Conservation (phyloP, 805 yeast species). For the Hanseniaspora pseudoguilliermondii region DNA sequence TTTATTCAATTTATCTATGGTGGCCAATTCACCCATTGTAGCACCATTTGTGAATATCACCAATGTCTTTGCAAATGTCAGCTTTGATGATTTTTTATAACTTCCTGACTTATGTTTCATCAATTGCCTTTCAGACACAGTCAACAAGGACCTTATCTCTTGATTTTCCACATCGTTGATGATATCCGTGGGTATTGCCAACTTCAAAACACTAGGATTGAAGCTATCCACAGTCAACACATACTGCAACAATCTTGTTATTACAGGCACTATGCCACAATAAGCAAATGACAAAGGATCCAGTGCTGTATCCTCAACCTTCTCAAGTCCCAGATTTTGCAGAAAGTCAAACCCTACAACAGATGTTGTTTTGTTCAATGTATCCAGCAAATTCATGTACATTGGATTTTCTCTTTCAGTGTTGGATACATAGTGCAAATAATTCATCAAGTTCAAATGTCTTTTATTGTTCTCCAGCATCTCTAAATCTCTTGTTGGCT, state of each 20-base stretch:
- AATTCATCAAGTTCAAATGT: not conserved
- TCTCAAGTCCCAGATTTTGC: not conserved
- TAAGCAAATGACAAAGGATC: constrained; percentile 40
- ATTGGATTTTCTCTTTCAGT: constrained; percentile 15
- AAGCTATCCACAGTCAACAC: not conserved
- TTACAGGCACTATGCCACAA: constrained; percentile 73
- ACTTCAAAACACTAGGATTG: constrained; percentile 3
- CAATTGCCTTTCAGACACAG: not conserved
- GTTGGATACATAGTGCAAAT: constrained; percentile 7
- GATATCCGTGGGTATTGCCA: not conserved
- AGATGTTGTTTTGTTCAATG: constrained; percentile 3
- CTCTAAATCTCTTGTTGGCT: not conserved
- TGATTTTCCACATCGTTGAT: not conserved
- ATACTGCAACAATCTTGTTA: constrained; percentile 52
- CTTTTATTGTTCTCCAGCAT: not conserved
- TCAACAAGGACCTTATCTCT: not conserved
- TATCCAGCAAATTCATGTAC: not conserved
- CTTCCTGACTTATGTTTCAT: constrained; percentile 2
- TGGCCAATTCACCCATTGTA: constrained; percentile 71
- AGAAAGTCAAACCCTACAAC: constrained; percentile 3
- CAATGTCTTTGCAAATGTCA: constrained; percentile 20
- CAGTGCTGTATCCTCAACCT: not conserved
- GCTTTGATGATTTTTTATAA: not conserved
- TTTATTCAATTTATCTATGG: constrained; percentile 36
- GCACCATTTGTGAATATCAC: constrained; percentile 70